Evolutionary conservation across 2,329 filamentous ascomycete species (phyloP), one percentile per base, ranked within the genome.

Genomic region (Claviceps spartinae): DNA sequence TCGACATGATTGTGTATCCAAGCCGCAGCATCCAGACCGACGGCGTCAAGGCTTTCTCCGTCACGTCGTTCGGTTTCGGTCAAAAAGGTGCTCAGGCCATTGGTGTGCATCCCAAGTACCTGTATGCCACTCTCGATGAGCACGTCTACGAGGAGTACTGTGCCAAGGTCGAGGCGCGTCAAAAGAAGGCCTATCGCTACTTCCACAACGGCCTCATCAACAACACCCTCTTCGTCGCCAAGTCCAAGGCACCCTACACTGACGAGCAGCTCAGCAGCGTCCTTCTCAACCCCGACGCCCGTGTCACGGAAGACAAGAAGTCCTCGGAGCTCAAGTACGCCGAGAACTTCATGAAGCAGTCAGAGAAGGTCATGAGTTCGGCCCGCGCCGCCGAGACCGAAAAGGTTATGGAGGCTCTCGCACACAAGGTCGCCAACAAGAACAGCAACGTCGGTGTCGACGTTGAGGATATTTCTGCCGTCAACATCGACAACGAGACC

Each of bases 121-220:
- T 98, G 53, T 98, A 85, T 62, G 93, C 93, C 48, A 85, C 88
- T n/a, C 85, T 98, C 49, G 91, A 97, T 64, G 80, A 91, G 71
- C 74, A 83, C 47, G 85, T 87, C 49, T 98, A 88, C 70, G 72
- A 81, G 54, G 74, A 81, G 53, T 98, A 98, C 78, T 85, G 84
- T 66, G 72, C 75, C 64, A 97, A 95, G 79, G 88, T 97, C 18
- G 85, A 88, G 63, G 83, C 88, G 41, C 82, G 93, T 57, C 94
- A 98, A 71, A 97, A 96, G 88, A 96, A 91, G 76, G 88, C 93
- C 0, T 98, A 98, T 78, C 82, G 93, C 58, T 97, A 88, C 81
- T 95, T 94, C 83, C 94, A 98, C 75, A 95, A 95, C 62, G 90
- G 91, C 57, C 78, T 98, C 68, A 90, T 97, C 78, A 96, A 95